Base-by-base conservation (phyloP, 106 monocot species). In the Acorus gramineus region DNA sequence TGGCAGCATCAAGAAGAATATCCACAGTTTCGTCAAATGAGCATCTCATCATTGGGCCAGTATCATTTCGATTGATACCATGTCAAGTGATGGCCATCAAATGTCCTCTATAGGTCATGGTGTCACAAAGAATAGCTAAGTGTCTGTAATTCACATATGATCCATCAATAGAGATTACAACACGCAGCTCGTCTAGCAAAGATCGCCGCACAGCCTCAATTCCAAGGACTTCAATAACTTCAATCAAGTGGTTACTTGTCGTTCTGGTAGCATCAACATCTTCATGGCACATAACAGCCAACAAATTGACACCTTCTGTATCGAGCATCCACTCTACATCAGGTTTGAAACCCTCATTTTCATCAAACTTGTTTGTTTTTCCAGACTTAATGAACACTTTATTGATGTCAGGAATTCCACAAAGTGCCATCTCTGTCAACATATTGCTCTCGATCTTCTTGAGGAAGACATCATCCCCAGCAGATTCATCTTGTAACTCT, bases 11-110 rank as follows among this genome's bases (percentile, higher is more conserved):
- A n/a, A 98, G 76, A 46, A 98, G 84, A 71, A 98, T 98, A 52
- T 98, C 96, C 8, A 98, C 96, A 64, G 96, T 98, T 64, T 98
- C 91, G 77, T 98, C 96, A 53, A 98, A 98, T 2, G 96, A 98
- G 47, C 96, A 91, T 76, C 96, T 80, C 96, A 98, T 98, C 80
- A 98, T 72, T 14, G 91, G 91, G 3, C 91, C 91, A 44, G 96
- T 98, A 50, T 98, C 96, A 66, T 98, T 91, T 8, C 96, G 81
- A 64, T 98, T 98, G 53, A 98, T 91, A 48, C 96, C 96, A 65
- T 98, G 96, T 14, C 91, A 67, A 8, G 96, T 98, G 52, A 98
- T 98, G 8, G 91, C 91, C 96, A 98, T 98, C 72, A 98, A 75
- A 70, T 98, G 91, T 8, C 96, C 96, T 48, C 96, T 64, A 59